These are phyloP conservation scores for Rhypophila decipiens DNA, from an alignment of 495 filamentous ascomycete genomes.

Conservation along the genomic window DNA sequence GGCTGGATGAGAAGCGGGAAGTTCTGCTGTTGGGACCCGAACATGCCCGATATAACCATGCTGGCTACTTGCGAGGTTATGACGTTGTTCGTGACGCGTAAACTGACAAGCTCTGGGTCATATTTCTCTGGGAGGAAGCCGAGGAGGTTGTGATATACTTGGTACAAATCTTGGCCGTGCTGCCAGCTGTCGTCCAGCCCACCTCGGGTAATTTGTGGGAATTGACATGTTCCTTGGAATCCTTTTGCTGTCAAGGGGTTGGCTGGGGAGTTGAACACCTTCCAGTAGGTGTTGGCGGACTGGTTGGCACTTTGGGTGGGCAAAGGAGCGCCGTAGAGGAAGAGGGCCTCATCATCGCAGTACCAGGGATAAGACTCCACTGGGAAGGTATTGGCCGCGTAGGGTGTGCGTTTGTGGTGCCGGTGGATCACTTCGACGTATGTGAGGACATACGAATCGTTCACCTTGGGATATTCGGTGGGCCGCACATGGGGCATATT, in stretches of 20 bases:
- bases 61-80: slow-evolving; percentile 67
- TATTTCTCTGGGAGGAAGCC: slow-evolving; percentile 47
- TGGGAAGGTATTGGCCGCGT: slow-evolving; percentile 61
- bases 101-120: slow-evolving; percentile 38
- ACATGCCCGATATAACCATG: slow-evolving; percentile 58
- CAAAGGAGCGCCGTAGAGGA: slow-evolving; percentile 51
- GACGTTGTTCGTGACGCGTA: slow-evolving; percentile 61
- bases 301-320: slow-evolving; percentile 24
- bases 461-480: slow-evolving; percentile 46
- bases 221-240: slow-evolving; percentile 60
- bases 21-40: slow-evolving; percentile 24
- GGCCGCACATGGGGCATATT: slow-evolving; percentile 69
- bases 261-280: slow-evolving; percentile 42
- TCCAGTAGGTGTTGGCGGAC: slow-evolving; percentile 50
- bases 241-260: slow-evolving; percentile 55
- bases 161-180: slow-evolving; percentile 59
- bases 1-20: slow-evolving; percentile 46
- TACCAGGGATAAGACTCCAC: slow-evolving; percentile 59
- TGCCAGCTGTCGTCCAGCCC: slow-evolving; percentile 60
- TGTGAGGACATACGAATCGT: slow-evolving; percentile 45
- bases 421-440: slow-evolving; percentile 69
- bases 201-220: slow-evolving; percentile 60
- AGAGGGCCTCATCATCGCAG: slow-evolving; percentile 55
- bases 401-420: slow-evolving; percentile 69
- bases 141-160: slow-evolving; percentile 56